Percentiles rank a stretch among this genome's conserved stretches.
phyloP scores from a whole-genome alignment of 441 rosid genomes.

The Viola pubescens region DNA sequence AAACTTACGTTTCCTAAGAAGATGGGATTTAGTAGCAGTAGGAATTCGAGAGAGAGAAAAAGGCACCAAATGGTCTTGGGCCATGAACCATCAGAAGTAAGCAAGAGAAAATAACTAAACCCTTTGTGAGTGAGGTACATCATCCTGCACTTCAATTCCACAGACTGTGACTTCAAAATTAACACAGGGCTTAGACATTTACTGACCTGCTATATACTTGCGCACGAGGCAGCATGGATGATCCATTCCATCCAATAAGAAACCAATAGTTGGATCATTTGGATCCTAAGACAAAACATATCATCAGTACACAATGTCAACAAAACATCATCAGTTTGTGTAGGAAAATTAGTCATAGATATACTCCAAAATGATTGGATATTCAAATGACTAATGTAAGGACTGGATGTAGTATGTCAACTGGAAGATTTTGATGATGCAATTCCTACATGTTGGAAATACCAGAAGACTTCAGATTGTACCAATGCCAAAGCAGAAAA shows the following conservation, averaged over 20 bases:
- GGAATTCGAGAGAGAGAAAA: too few relatives aligned
- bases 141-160: not conserved
- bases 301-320: slow-evolving; percentile 52
- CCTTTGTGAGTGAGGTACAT: not conserved
- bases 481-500: slow-evolving; percentile 97
- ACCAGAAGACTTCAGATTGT: slow-evolving; percentile 97
- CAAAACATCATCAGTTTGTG: slow-evolving; percentile 32
- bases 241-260: slow-evolving; percentile 97
- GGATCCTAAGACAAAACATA: slow-evolving; percentile 64
- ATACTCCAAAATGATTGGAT: not conserved
- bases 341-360: too few relatives aligned
- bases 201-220: slow-evolving; percentile 90
- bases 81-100: not conserved
- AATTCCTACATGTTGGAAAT: slow-evolving; percentile 92
- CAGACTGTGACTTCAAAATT: slow-evolving; percentile 3
- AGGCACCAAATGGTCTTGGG: not conserved
- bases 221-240: slow-evolving; percentile 90
- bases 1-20: too few relatives aligned
- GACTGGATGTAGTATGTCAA: slow-evolving; percentile 63
- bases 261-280: slow-evolving; percentile 97
- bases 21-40: too few relatives aligned
- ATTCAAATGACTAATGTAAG: slow-evolving; percentile 4
- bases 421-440: slow-evolving; percentile 85
- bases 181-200: not conserved
- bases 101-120: not conserved